Evolutionary conservation across 129 eudicot genomes (phyloP).

Genomic region (Artemisia tridentata): DNA sequence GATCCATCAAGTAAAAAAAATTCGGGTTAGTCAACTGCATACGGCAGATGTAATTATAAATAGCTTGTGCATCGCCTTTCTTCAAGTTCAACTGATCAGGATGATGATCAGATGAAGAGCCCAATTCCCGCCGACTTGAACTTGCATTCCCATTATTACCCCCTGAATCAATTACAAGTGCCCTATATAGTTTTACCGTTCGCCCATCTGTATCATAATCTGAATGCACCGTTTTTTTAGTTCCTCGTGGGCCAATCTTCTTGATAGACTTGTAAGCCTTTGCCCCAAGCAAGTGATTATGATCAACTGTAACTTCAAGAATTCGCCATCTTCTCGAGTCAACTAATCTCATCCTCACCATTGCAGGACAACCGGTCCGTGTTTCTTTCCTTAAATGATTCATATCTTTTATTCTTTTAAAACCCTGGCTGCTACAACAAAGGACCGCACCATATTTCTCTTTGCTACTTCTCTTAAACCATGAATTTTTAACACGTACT

Average conservation of each 20-base stretch:
- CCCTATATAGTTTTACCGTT: slow-evolving; percentile 58
- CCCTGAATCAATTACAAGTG: slow-evolving; percentile 75
- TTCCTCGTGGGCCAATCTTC: slow-evolving; percentile 14
- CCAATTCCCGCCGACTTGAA: slow-evolving; percentile 36
- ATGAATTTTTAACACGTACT: slow-evolving; percentile 84
- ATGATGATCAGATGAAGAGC: slow-evolving; percentile 37
- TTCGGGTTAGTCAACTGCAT: slow-evolving; percentile 91
- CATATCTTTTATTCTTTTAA: slow-evolving; percentile 76
- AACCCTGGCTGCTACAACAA: slow-evolving; percentile 92
- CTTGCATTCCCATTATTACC: slow-evolving; percentile 38
- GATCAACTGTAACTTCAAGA: slow-evolving; percentile 78
- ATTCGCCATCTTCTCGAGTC: slow-evolving; percentile 89
- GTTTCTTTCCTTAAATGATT: slow-evolving; percentile 77
- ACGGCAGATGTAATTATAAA: slow-evolving; percentile 80
- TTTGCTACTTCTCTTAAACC: slow-evolving; percentile 82
- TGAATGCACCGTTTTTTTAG: slow-evolving; percentile 24
- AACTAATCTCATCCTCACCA: slow-evolving; percentile 79
- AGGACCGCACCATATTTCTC: slow-evolving; percentile 92
- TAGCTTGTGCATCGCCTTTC: slow-evolving; percentile 85
- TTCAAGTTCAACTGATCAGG: slow-evolving; percentile 53
- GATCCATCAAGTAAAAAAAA: slow-evolving; percentile 77
- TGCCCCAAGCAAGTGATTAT: slow-evolving; percentile 73
- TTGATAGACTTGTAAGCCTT: slow-evolving; percentile 48
- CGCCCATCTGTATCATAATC: slow-evolving; percentile 51
- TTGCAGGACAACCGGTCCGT: slow-evolving; percentile 92